A percentile compares a stretch with the other conserved stretches of the same genome.
Evolutionary conservation across 2,329 filamentous ascomycete genomes (phyloP).

Genomic region (Diaporthe aspalathi): DNA sequence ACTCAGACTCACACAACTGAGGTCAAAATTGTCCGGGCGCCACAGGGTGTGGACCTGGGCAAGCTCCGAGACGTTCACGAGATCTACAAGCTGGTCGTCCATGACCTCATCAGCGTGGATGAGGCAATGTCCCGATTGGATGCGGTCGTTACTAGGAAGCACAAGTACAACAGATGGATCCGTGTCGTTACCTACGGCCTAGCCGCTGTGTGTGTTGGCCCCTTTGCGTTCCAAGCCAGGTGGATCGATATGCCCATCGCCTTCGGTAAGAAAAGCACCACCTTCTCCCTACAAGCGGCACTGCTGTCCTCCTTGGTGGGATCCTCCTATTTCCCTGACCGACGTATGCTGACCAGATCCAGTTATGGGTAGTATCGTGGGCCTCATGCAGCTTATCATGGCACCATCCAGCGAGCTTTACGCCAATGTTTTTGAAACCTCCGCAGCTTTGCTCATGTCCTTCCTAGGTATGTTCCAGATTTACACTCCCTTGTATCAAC

Average conservation of each 20-base stretch:
- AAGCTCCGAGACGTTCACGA: conserved; percentile 80
- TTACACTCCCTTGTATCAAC: neutral
- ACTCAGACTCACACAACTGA: conserved; percentile 79
- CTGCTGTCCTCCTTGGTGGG: neutral
- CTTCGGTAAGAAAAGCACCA: conserved; percentile 56
- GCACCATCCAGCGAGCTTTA: conserved; percentile 77
- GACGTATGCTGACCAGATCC: neutral
- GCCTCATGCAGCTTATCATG: conserved; percentile 78
- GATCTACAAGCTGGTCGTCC: conserved; percentile 85
- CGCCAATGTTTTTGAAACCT: conserved; percentile 59
- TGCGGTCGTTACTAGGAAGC: conserved; percentile 58
- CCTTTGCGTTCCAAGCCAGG: conserved; percentile 82
- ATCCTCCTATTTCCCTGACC: too few species aligned
- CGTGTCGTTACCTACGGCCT: conserved; percentile 78
- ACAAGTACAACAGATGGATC: conserved; percentile 60
- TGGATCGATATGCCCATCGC: conserved; percentile 82
- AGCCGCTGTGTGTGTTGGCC: conserved; percentile 80
- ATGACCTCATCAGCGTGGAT: conserved; percentile 78
- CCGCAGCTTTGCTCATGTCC: conserved; percentile 70
- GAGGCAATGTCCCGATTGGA: conserved; percentile 74
- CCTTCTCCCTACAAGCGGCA: too few species aligned
- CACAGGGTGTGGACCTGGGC: conserved; percentile 78
- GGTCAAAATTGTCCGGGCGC: conserved; percentile 77
- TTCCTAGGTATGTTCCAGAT: conserved; percentile 75
- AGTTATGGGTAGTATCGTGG: conserved; percentile 78